A percentile compares a stretch with the other conserved stretches of the same genome.
These are phyloP conservation scores for Rhodosorus marinus DNA, from an alignment of 23 red algal species.

Conservation along the genomic window DNA sequence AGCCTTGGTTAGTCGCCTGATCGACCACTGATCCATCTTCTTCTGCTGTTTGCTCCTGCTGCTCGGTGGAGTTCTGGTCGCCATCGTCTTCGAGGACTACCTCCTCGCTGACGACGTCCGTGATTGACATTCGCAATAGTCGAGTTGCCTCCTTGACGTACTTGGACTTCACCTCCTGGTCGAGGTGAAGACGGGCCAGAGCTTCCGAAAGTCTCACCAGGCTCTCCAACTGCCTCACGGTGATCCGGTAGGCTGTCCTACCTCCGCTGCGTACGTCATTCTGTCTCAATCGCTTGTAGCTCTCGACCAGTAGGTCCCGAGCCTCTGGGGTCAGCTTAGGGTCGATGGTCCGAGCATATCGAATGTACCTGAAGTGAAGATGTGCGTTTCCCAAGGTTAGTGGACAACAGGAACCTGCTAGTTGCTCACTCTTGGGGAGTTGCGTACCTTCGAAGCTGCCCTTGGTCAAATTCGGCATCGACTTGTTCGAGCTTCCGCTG, in stretches of 20 bases:
- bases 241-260: slow-evolving; percentile 68
- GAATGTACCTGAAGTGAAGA: too few relatives aligned
- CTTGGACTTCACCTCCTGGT: slow-evolving; percentile 50
- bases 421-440: neutral
- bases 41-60: slow-evolving; percentile 1
- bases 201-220: slow-evolving; percentile 95
- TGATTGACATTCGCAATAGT: slow-evolving; percentile 83
- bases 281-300: slow-evolving; percentile 75
- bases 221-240: slow-evolving; percentile 93
- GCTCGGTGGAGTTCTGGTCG: slow-evolving; percentile 1
- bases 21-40: slow-evolving; percentile 1
- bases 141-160: slow-evolving; percentile 90
- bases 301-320: slow-evolving; percentile 54
- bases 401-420: neutral
- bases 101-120: slow-evolving; percentile 86
- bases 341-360: slow-evolving; percentile 57
- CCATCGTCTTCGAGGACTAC: slow-evolving; percentile 59
- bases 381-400: too few relatives aligned
- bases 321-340: slow-evolving; percentile 55
- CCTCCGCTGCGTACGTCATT: slow-evolving; percentile 49
- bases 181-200: slow-evolving; percentile 84
- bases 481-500: slow-evolving; percentile 6
- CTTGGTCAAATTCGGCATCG: neutral
- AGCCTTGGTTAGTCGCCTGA: slow-evolving; percentile 1
- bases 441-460: too few relatives aligned